These are phyloP conservation scores for Sphaerobolus stellatus DNA, from an alignment of 1,284 basidiomycete genomes.

Conservation along the genomic window DNA sequence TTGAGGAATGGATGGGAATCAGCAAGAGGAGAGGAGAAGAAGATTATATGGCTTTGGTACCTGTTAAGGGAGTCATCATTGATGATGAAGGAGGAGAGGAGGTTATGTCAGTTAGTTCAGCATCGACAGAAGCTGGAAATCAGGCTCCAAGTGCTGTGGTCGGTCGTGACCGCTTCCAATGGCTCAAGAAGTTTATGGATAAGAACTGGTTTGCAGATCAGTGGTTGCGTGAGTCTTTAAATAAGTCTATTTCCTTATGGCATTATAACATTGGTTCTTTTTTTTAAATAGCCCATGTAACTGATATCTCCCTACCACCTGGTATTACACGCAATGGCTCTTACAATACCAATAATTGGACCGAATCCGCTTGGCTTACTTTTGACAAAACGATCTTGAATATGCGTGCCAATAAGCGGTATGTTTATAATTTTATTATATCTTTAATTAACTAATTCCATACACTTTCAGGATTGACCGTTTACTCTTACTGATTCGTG, in stretches of 20 bases:
- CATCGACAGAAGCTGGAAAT: too few relatives aligned
- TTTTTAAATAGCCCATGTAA: not conserved
- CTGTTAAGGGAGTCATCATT: too few relatives aligned
- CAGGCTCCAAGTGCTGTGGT: too few relatives aligned
- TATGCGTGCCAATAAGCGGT: not conserved
- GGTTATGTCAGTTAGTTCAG: too few relatives aligned
- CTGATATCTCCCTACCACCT: not conserved
- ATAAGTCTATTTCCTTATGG: not conserved
- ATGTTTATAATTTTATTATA: not conserved
- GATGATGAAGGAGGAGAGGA: too few relatives aligned
- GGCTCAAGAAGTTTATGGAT: not conserved
- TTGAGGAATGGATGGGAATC: too few relatives aligned
- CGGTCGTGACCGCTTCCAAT: not conserved
- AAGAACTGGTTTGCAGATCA: not conserved
- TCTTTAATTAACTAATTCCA: not conserved
- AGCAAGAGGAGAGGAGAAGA: not conserved
- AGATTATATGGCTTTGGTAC: not conserved
- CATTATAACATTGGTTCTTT: not conserved
- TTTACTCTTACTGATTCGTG: not conserved
- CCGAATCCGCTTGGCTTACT: not conserved
- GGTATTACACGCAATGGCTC: not conserved
- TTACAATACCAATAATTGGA: conserved; percentile 2
- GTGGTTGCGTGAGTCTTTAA: not conserved
- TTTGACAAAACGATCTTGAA: conserved; percentile 3
- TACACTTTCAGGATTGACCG: not conserved